Evolutionary conservation across 2,329 filamentous ascomycete genomes (phyloP).

Genomic region (Aspergillus puulaauensis): DNA sequence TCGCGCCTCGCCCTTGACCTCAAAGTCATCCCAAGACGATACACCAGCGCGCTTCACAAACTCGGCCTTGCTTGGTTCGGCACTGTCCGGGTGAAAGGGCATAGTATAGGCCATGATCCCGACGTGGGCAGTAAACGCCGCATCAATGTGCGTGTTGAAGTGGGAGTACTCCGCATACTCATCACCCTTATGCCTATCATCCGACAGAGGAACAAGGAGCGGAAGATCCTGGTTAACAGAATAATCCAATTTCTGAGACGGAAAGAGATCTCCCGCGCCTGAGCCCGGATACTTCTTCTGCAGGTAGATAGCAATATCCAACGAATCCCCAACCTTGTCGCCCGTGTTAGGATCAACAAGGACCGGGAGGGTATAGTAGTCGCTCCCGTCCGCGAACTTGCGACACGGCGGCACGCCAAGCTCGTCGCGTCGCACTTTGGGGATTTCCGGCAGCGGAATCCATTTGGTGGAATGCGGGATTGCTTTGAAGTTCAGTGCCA

Average conservation of each 20-base stretch:
- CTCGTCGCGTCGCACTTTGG: constrained; percentile 43
- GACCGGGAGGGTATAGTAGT: constrained; percentile 63
- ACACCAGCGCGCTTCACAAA: constrained; percentile 51
- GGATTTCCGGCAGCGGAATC: constrained; percentile 55
- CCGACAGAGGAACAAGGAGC: constrained; percentile 40
- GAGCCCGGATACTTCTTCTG: constrained; percentile 52
- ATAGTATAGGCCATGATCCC: constrained; percentile 43
- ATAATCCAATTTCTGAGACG: constrained; percentile 44
- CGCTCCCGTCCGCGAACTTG: constrained; percentile 55
- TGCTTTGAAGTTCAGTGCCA: constrained; percentile 52
- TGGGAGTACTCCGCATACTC: constrained; percentile 41
- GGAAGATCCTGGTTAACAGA: constrained; percentile 26
- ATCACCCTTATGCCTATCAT: constrained; percentile 17
- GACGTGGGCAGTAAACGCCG: constrained; percentile 50
- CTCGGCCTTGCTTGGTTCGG: constrained; percentile 46
- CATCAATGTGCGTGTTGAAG: constrained; percentile 59
- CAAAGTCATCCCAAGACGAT: constrained; percentile 41
- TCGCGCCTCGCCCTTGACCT: constrained; percentile 40
- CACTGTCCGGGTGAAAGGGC: constrained; percentile 53
- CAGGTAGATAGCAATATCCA: constrained; percentile 64
- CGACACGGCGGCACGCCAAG: constrained; percentile 53
- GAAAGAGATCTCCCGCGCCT: constrained; percentile 52
- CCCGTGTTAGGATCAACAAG: constrained; percentile 48
- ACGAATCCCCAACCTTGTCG: constrained; percentile 58
- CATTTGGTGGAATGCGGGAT: constrained; percentile 52